A percentile compares a stretch with the other conserved stretches of the same genome.
Evolutionary conservation across 257 asterid genomes (phyloP).

Genomic region (Gentiana dahurica): DNA sequence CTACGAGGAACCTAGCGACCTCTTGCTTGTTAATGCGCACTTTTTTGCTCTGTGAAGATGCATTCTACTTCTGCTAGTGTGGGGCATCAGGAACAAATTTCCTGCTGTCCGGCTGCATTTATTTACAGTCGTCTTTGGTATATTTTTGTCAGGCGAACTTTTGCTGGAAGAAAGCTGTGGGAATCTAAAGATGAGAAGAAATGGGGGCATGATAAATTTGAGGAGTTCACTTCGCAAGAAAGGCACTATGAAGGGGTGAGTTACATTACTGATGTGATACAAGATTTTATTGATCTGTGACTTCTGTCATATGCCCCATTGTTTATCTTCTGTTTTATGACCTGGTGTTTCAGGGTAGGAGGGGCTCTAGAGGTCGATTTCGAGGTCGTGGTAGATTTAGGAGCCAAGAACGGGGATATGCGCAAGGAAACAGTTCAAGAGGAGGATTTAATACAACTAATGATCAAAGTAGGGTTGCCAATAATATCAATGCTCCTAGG

Average conservation of each 20-base stretch:
- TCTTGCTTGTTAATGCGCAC: neutral
- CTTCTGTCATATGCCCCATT: no score
- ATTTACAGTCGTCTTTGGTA: neutral
- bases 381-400: constrained; percentile 65
- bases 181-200: constrained; percentile 86
- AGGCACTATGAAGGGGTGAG: constrained; percentile 61
- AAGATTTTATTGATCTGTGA: neutral
- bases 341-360: constrained; percentile 46
- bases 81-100: no score
- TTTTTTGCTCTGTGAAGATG: neutral
- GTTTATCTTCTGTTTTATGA: no score
- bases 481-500: constrained; percentile 43
- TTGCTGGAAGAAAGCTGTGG: constrained; percentile 91
- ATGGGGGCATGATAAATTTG: constrained; percentile 99
- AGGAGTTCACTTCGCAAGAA: constrained; percentile 68
- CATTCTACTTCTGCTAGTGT: constrained; percentile 3
- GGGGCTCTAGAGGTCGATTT: constrained; percentile 56
- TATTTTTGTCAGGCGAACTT: constrained; percentile 41
- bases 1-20: neutral
- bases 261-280: constrained; percentile 11
- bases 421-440: constrained; percentile 46
- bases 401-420: constrained; percentile 47
- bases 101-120: no score
- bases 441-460: constrained; percentile 26
- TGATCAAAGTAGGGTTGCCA: constrained; percentile 33